Evolutionary conservation across 2,329 filamentous ascomycete species (phyloP), one percentile per base, ranked within the genome.

Genomic region (Penicillium capsulatum): DNA sequence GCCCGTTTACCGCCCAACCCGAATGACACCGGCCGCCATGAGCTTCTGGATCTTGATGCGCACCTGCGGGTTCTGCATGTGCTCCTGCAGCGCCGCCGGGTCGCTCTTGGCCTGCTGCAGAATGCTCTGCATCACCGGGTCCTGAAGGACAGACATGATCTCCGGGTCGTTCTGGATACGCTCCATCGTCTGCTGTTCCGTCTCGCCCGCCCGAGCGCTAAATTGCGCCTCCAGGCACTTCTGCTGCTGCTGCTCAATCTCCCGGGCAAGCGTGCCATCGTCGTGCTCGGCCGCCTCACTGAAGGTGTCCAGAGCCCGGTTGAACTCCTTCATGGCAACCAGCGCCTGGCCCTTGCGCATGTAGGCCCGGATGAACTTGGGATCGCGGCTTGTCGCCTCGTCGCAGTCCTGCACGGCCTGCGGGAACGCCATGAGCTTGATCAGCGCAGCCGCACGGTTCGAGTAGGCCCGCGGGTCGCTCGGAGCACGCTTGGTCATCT

Each of bases 301-400:
- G 71, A 90, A 95, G 6, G 84, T 85, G 61, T 98, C 92, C 42
- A 97, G 74, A 61, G 86, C 94, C 66, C 90, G 91, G 67, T 84
- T 95, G 75, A 95, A 97, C 68, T 98, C 91, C 67, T 92, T 87
- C 92, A 98, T 98, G 57, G 89, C 89, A 54, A 92, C 89, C 67
- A 91, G 87, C 29, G 89, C 88, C 71, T 97, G 90, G 0, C 90
- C 90, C 75, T 96, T 97, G 64, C 92, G 84, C 57, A 98, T 84
- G 68, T 97, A 97, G 6, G 92, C 92, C 40, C 91, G 83, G 69
- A 97, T 91, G 68, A 98, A 98, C 61, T 83, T 84, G 42, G 85
- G 77, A 58, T 98, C 92, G 56, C 83, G 85, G 77, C 88, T 85
- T 71, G 95, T 94, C 31, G 92, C 92, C 53, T 79, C 73, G 66